Conservation (phyloP, 768 basidiomycete genomes). For the Kwoniella dendrophila region DNA sequence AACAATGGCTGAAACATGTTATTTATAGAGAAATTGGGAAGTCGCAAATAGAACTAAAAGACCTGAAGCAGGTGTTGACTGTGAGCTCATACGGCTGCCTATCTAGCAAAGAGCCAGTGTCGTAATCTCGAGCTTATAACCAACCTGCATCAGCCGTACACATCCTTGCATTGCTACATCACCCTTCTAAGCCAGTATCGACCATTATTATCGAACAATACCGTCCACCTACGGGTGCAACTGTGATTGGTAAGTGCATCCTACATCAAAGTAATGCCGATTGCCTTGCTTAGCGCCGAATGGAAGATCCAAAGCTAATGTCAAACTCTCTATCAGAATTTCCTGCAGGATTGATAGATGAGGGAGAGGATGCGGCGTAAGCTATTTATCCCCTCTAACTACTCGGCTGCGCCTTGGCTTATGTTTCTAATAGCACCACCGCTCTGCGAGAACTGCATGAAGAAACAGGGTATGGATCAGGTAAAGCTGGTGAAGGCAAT, state of each 20-base stretch:
- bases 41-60: conserved; percentile 80
- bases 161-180: conserved; percentile 76
- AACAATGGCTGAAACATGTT: background rate
- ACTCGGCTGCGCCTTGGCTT: background rate
- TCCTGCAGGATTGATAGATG: conserved; percentile 74
- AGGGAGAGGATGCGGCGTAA: conserved; percentile 75
- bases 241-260: conserved; percentile 71
- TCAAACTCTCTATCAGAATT: conserved; percentile 29
- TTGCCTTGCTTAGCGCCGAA: background rate
- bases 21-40: conserved; percentile 77
- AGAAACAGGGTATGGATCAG: conserved; percentile 74
- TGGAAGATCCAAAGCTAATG: background rate
- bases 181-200: conserved; percentile 59
- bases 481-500: conserved; percentile 54
- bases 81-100: too few relatives aligned
- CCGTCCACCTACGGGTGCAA: conserved; percentile 78
- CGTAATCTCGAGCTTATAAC: background rate
- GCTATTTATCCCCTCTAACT: conserved; percentile 3
- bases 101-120: background rate
- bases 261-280: too few relatives aligned
- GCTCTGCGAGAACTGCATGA: conserved; percentile 88
- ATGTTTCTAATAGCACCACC: conserved; percentile 55
- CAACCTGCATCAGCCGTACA: conserved; percentile 86
- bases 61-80: conserved; percentile 76
- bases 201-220: conserved; percentile 90